phyloP scores from a whole-genome alignment of 2,329 filamentous ascomycete genomes.

The Nemania serpens region DNA sequence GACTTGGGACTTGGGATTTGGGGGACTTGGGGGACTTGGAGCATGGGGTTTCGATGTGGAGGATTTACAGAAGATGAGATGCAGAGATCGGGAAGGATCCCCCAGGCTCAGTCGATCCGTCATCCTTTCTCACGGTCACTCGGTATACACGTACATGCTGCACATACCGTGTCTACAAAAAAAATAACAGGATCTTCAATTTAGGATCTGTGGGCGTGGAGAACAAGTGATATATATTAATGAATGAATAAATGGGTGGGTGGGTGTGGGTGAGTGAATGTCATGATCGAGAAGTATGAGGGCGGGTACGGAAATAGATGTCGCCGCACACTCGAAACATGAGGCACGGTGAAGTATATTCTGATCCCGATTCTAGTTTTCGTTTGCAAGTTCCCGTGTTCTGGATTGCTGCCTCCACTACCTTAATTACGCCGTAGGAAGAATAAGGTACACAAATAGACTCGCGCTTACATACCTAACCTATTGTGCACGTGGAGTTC shows the following conservation, averaged over 20 bases:
- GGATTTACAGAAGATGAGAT: not conserved
- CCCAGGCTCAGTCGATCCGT: not conserved
- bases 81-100: not conserved
- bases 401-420: not conserved
- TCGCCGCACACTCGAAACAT: not conserved
- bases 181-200: too few relatives aligned
- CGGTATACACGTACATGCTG: not conserved
- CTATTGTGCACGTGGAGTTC: not conserved
- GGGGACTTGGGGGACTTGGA: not conserved
- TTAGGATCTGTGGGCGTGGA: too few relatives aligned
- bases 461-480: not conserved
- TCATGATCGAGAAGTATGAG: not conserved
- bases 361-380: not conserved
- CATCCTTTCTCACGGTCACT: not conserved
- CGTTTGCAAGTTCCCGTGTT: not conserved
- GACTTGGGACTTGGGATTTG: not conserved
- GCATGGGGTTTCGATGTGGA: not conserved
- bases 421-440: too few relatives aligned
- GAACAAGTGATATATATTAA: too few relatives aligned
- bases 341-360: not conserved
- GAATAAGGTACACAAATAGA: not conserved
- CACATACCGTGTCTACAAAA: not conserved
- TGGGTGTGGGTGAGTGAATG: too few relatives aligned
- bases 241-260: too few relatives aligned
- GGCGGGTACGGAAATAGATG: not conserved